Conservation (phyloP, 2,329 filamentous ascomycete genomes). For the Aspergillus sp. region DNA sequence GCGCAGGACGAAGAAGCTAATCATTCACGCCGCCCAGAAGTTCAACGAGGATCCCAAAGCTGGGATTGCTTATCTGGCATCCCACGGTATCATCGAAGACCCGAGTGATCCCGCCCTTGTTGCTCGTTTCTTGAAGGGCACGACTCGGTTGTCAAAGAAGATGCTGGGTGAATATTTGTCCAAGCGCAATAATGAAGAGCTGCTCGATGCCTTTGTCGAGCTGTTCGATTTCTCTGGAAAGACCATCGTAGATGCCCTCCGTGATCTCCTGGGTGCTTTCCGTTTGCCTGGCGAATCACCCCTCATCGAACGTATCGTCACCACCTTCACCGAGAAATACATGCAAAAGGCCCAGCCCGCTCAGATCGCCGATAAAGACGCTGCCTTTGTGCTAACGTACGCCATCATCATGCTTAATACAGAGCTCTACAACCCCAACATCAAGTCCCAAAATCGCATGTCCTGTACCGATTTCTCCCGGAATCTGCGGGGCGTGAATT, state of each 20-base stretch:
- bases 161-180: constrained; percentile 89
- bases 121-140: constrained; percentile 84
- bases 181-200: constrained; percentile 83
- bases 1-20: constrained; percentile 78
- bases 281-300: constrained; percentile 89
- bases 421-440: constrained; percentile 92
- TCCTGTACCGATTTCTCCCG: constrained; percentile 76
- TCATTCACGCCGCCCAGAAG: constrained; percentile 82
- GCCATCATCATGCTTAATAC: constrained; percentile 98
- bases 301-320: constrained; percentile 90
- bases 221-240: constrained; percentile 87
- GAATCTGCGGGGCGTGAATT: constrained; percentile 90
- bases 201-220: constrained; percentile 80
- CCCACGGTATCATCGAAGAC: constrained; percentile 81
- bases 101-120: constrained; percentile 73
- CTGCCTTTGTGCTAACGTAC: constrained; percentile 87
- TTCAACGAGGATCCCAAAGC: constrained; percentile 95
- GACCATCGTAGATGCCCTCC: constrained; percentile 84
- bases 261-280: constrained; percentile 86
- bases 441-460: constrained; percentile 78
- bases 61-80: constrained; percentile 81
- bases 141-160: constrained; percentile 85
- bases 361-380: constrained; percentile 80
- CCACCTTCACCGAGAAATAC: constrained; percentile 83
- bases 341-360: constrained; percentile 68